Evolutionary conservation across 2,329 filamentous ascomycete species (phyloP).

Genomic region (Diaporthe velutina): DNA sequence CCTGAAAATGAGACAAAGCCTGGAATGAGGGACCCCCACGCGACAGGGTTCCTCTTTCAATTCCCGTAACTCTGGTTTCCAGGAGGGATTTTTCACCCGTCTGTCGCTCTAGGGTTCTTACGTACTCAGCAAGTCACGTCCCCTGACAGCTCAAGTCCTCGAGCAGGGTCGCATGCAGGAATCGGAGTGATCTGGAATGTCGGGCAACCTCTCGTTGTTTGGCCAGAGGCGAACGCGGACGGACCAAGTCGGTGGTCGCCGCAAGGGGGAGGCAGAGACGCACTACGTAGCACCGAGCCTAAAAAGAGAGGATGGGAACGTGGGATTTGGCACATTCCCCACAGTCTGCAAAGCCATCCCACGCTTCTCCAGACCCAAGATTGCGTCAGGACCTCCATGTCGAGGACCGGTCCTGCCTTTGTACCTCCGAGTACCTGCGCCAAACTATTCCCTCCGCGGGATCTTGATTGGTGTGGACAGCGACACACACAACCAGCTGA

Average conservation of each 20-base stretch:
- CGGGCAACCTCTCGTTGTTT: conserved; percentile 27
- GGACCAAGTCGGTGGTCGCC: conserved; percentile 1
- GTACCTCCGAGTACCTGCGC: conserved; percentile 37
- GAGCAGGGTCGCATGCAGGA: conserved; percentile 4
- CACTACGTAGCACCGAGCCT: conserved; percentile 25
- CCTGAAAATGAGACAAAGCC: conserved; percentile 32
- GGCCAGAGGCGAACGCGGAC: not conserved
- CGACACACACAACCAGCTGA: conserved; percentile 29
- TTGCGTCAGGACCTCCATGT: conserved; percentile 39
- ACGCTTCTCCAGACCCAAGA: conserved; percentile 40
- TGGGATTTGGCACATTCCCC: conserved; percentile 34
- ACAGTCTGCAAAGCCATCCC: conserved; percentile 38
- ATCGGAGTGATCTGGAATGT: conserved; percentile 5
- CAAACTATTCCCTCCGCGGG: not conserved
- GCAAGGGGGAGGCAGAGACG: conserved; percentile 1
- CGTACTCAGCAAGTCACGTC: conserved; percentile 15
- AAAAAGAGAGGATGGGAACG: conserved; percentile 31
- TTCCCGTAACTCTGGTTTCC: not conserved
- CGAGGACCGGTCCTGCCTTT: conserved; percentile 8
- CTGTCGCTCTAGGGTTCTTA: not conserved
- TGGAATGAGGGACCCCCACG: conserved; percentile 34
- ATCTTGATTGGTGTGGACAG: conserved; percentile 6
- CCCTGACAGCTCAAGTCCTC: not conserved
- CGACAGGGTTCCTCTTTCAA: conserved; percentile 14
- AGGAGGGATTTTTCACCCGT: conserved; percentile 1